Evolutionary conservation across 495 filamentous ascomycete species (phyloP).

Genomic region (Penicillium silybi): DNA sequence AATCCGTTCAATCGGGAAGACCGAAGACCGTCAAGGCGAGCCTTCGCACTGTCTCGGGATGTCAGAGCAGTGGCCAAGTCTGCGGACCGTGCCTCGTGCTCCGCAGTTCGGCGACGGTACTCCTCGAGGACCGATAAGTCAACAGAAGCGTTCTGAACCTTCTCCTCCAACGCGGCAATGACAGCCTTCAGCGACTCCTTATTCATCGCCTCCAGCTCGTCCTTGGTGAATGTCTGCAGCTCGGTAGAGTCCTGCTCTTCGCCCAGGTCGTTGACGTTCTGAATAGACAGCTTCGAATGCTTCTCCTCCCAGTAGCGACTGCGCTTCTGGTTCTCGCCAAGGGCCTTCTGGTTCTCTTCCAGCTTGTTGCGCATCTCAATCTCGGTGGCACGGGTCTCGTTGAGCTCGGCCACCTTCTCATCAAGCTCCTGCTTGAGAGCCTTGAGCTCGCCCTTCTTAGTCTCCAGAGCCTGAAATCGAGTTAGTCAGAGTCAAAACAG

Average conservation of each 20-base stretch:
- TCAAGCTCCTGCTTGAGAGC: slow-evolving; percentile 81
- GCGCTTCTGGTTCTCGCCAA: slow-evolving; percentile 82
- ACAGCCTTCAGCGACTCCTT: slow-evolving; percentile 81
- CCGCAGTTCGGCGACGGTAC: slow-evolving; percentile 85
- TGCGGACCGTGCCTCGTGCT: slow-evolving; percentile 73
- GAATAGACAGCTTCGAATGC: slow-evolving; percentile 68
- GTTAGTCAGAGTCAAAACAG: slow-evolving; percentile 3
- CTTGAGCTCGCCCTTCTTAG: slow-evolving; percentile 76
- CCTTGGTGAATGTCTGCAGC: slow-evolving; percentile 76
- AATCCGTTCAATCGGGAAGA: slow-evolving; percentile 89
- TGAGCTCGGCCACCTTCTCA: slow-evolving; percentile 78
- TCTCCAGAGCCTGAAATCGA: slow-evolving; percentile 53
- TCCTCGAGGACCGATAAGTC: slow-evolving; percentile 90
- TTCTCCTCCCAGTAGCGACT: slow-evolving; percentile 85
- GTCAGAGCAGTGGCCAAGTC: slow-evolving; percentile 74
- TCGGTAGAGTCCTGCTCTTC: slow-evolving; percentile 52
- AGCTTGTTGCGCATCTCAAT: slow-evolving; percentile 99
- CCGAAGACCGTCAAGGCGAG: slow-evolving; percentile 84
- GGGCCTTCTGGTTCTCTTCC: slow-evolving; percentile 85
- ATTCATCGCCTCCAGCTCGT: slow-evolving; percentile 90
- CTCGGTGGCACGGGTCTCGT: slow-evolving; percentile 83
- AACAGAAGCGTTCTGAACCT: slow-evolving; percentile 82
- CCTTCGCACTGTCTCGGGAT: slow-evolving; percentile 80
- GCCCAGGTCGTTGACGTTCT: slow-evolving; percentile 71
- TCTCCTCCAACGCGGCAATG: slow-evolving; percentile 88